Evolutionary conservation across 169 alveolate species (phyloP), one percentile per base, ranked within the genome.

Genomic region (Eimeria praecox): DNA sequence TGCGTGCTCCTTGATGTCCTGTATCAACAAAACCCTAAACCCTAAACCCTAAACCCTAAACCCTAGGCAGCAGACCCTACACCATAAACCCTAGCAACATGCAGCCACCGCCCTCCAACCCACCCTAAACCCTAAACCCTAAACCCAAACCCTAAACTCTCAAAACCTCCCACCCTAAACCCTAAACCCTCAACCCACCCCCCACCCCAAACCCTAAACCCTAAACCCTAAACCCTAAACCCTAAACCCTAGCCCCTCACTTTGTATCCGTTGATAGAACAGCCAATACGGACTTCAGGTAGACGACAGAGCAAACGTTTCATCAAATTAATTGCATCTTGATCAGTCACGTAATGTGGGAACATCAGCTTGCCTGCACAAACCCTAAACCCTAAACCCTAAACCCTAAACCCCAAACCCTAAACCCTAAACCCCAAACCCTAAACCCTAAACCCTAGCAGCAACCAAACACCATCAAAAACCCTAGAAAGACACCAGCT

Each of bases 221-320:
- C 52, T 14, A 4, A n/a, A 73, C 85, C 52, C 75, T 64, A 20
- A 64, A 64, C 33, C 75, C 75, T 20, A 64, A 20, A 64, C 75
- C 75, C 75, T 64, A 20, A 35, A 75, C 86, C 86, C 52, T 10
- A 35, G 10, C 3, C 94, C n/a, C 98, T 97, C 78, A 98, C 99
- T 88, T 98, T 98, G 95, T 97, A 98, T 16, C 99, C 99, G 71
- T 98, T 98, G 44, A 98, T 98, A 2, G 99, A 97, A 82, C 99
- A 98, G 40, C 99, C 99, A 80, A 98, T 97, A 83, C 99, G 96
- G 33, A 98, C 98, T 90, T 98, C 99, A 6, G 99, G 99, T 6
- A 98, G 97, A 77, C 99, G 95, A 92, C 99, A 98, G 78, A 98
- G 91, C 75, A 98, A 92, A 77, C 99, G 66, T 95, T 98, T 98